Percentiles rank a stretch among this genome's conserved stretches.
Evolutionary conservation across 2,329 filamentous ascomycete species (phyloP).

Genomic region (Colletotrichum lini): DNA sequence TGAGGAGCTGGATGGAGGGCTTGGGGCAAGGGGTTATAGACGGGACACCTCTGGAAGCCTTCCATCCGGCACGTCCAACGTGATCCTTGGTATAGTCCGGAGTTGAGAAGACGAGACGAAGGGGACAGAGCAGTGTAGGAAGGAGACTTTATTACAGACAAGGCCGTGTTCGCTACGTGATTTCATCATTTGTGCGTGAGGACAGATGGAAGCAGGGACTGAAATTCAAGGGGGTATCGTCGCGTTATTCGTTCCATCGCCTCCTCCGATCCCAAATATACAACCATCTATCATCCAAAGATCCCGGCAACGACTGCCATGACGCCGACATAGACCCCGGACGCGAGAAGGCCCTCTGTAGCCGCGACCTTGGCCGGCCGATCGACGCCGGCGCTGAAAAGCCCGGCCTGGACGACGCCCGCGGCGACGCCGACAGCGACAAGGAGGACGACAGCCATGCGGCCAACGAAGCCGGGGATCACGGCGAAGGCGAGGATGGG

Average conservation of each 20-base stretch:
- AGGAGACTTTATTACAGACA: no score
- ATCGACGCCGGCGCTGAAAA: conserved; percentile 46
- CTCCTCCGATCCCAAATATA: background rate
- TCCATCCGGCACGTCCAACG: no score
- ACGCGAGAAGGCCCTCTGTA: conserved; percentile 46
- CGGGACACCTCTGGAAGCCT: no score
- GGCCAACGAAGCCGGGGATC: conserved; percentile 68
- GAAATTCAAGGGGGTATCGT: conserved; percentile 3
- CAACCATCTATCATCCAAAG: conserved; percentile 32
- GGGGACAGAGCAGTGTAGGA: no score
- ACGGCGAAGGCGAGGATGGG: conserved; percentile 72
- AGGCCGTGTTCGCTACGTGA: no score
- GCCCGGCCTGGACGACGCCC: conserved; percentile 49
- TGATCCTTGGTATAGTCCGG: no score
- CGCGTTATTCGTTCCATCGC: background rate
- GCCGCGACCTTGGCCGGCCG: conserved; percentile 39
- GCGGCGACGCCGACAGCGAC: conserved; percentile 62
- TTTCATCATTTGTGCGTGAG: no score
- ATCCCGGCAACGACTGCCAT: conserved; percentile 54
- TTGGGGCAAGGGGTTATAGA: no score
- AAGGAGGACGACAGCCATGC: conserved; percentile 70
- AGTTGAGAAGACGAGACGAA: no score
- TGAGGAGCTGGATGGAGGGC: no score
- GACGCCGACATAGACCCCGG: conserved; percentile 52
- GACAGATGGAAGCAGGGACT: no score